Evolutionary conservation across 495 filamentous ascomycete species (phyloP).

Genomic region (Haplographium delicatum): DNA sequence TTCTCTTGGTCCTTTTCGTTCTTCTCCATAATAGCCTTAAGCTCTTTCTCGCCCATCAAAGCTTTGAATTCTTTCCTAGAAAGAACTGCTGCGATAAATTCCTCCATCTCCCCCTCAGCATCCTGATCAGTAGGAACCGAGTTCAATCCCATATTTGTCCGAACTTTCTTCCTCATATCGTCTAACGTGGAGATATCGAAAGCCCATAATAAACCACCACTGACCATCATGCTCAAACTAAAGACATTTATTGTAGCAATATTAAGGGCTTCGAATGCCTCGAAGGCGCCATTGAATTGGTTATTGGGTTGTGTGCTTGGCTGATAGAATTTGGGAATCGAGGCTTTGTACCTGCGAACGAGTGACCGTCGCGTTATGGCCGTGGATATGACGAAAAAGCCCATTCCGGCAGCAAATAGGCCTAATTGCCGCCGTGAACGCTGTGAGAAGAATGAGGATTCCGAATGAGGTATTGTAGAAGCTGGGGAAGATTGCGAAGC

Average conservation of each 20-base stretch:
- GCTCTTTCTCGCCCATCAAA: slow-evolving; percentile 15
- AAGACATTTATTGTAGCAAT: slow-evolving; percentile 79
- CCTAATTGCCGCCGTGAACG: slow-evolving; percentile 47
- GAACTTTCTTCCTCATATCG: slow-evolving; percentile 56
- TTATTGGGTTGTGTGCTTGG: slow-evolving; percentile 43
- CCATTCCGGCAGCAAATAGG: slow-evolving; percentile 64
- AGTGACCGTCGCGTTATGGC: slow-evolving; percentile 66
- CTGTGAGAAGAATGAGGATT: slow-evolving; percentile 26
- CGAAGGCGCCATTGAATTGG: slow-evolving; percentile 36
- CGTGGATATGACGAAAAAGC: slow-evolving; percentile 65
- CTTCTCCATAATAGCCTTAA: not conserved
- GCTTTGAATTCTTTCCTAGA: slow-evolving; percentile 45
- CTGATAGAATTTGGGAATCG: slow-evolving; percentile 62
- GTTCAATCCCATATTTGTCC: slow-evolving; percentile 39
- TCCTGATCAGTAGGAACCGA: slow-evolving; percentile 44
- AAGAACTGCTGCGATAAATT: slow-evolving; percentile 62
- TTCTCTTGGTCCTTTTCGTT: slow-evolving; percentile 5
- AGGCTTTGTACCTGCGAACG: slow-evolving; percentile 43
- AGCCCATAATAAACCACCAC: slow-evolving; percentile 62
- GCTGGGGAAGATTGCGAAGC: slow-evolving; percentile 1
- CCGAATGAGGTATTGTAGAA: not conserved
- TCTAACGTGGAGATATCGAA: slow-evolving; percentile 67
- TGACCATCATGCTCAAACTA: slow-evolving; percentile 60
- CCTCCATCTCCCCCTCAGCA: slow-evolving; percentile 63
- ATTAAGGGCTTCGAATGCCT: slow-evolving; percentile 70